A percentile compares a stretch with the other conserved stretches of the same genome.
These are phyloP conservation scores for Rhizopus stolonifer DNA, from an alignment of 371 early-diverging fungal genomes.

Conservation along the genomic window DNA sequence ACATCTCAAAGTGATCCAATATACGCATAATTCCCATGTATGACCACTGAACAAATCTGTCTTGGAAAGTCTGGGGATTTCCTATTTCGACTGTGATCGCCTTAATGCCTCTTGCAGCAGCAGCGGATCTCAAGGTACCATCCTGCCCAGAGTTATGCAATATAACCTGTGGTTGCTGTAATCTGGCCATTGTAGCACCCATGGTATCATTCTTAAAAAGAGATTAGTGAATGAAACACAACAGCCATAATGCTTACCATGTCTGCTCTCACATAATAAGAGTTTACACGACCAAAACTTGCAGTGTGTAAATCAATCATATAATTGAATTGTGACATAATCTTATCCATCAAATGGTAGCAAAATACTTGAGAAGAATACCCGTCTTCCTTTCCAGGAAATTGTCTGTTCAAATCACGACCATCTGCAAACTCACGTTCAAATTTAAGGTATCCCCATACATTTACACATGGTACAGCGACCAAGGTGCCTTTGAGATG, in stretches of 20 bases:
- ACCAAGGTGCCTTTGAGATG: conserved; percentile 81
- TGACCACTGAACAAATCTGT: conserved; percentile 58
- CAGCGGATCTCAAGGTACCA: conserved; percentile 80
- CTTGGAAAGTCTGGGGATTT: conserved; percentile 74
- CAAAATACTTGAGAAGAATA: conserved; percentile 83
- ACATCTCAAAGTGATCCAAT: conserved; percentile 33
- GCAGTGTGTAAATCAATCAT: conserved; percentile 90
- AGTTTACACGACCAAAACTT: conserved; percentile 82
- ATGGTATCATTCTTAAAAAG: conserved; percentile 56
- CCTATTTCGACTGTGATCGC: conserved; percentile 90
- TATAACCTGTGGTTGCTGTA: conserved; percentile 84
- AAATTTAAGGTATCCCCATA: conserved; percentile 78
- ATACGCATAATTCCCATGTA: conserved; percentile 33
- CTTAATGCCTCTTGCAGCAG: conserved; percentile 74
- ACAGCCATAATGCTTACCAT: conserved; percentile 41
- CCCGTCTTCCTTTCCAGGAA: conserved; percentile 78
- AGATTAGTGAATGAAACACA: not conserved
- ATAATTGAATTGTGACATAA: conserved; percentile 78
- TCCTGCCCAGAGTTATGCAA: conserved; percentile 45
- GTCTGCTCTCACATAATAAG: conserved; percentile 85
- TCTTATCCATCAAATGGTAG: conserved; percentile 74
- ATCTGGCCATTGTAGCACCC: conserved; percentile 73
- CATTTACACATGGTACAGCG: conserved; percentile 86
- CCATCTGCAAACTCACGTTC: conserved; percentile 82
- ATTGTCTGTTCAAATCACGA: conserved; percentile 82